Evolutionary conservation across 176 grass and related monocot species (phyloP), one percentile per base, ranked within the genome.

Genomic region (Oryza coarctata): DNA sequence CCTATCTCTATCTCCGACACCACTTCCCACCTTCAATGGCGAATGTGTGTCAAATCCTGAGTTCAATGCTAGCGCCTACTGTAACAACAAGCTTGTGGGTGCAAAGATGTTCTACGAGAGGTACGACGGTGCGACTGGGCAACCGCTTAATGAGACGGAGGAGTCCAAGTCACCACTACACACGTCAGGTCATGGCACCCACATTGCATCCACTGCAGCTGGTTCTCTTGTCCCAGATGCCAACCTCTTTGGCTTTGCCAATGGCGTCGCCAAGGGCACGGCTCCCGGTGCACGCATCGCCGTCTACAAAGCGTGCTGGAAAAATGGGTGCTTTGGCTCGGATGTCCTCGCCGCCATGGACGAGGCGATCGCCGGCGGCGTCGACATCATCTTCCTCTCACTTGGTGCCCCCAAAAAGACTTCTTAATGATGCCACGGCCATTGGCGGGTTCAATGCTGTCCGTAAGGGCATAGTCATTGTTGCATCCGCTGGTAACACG

Each of bases 61-160:
- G 8, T 89, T 89, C 65, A 80, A 85, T 23, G 74, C 63, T 41
- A 47, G 62, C 0, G 60, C 68, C 0, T 83, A 64, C 12, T 91
- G 89, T 7, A 88, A 91, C 82, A 23, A 20, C 23, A 91, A 91
- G 78, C 77, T 91, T 3, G 49, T 91, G 25, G 89, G 89, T 17
- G 82, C 86, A 3, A 77, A 79, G 39, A 38, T 77, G 15, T 92
- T 92, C 60, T 14, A 14, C 9, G 0, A 0, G 0, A 82, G 81
- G 0, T 82, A 63, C 27, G 17, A 84, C 20, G 79, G 30, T 0
- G 43, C 18, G 17, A 12, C 29, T 11, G 77, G 35, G 3, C 5
- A 71, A 7, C 32, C 32, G 32, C 3, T 89, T 0, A 43, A 78
- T 0, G 86, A 82, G 64, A 71, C 80, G 11, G 9, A 25, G 27